Percentiles rank a stretch among this genome's conserved stretches.
Evolutionary conservation across 345 rosid genomes (phyloP).

Genomic region (Citrus cavaleriei): DNA sequence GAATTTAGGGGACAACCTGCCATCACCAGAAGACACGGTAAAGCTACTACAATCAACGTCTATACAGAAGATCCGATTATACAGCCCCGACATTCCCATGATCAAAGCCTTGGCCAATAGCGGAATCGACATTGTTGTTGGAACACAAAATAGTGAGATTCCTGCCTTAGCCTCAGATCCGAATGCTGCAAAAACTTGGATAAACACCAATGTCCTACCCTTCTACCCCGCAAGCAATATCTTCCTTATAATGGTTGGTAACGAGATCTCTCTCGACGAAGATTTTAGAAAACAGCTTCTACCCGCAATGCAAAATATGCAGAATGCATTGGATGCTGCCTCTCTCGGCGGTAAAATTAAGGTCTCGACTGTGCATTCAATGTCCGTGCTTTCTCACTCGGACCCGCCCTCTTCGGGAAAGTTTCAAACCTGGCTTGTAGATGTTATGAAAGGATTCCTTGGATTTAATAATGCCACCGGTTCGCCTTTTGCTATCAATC

Average conservation of each 20-base stretch:
- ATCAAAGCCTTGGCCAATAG: constrained; percentile 77
- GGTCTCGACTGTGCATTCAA: constrained; percentile 80
- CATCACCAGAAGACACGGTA: constrained; percentile 62
- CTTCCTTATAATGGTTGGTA: constrained; percentile 71
- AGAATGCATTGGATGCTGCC: constrained; percentile 57
- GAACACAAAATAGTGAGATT: constrained; percentile 63
- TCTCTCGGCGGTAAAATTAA: constrained; percentile 67
- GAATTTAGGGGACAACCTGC: constrained; percentile 74
- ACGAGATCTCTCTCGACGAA: constrained; percentile 53
- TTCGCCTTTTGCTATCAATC: constrained; percentile 78
- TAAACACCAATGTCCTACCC: constrained; percentile 59
- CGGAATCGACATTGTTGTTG: constrained; percentile 71
- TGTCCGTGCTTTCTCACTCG: constrained; percentile 57
- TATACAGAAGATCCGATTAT: constrained; percentile 68
- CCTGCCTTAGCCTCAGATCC: constrained; percentile 76
- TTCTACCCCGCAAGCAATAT: constrained; percentile 83
- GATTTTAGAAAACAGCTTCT: constrained; percentile 56
- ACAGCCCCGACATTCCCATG: constrained; percentile 68
- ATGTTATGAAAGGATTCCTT: constrained; percentile 60
- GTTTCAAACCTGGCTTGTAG: constrained; percentile 47
- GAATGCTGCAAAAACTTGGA: constrained; percentile 58
- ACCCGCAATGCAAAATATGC: constrained; percentile 80
- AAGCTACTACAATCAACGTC: constrained; percentile 78
- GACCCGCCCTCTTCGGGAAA: constrained; percentile 79
- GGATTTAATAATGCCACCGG: constrained; percentile 62